Evolutionary conservation across 345 rosid genomes (phyloP).

Genomic region (Psidium friedrichsthalianum): DNA sequence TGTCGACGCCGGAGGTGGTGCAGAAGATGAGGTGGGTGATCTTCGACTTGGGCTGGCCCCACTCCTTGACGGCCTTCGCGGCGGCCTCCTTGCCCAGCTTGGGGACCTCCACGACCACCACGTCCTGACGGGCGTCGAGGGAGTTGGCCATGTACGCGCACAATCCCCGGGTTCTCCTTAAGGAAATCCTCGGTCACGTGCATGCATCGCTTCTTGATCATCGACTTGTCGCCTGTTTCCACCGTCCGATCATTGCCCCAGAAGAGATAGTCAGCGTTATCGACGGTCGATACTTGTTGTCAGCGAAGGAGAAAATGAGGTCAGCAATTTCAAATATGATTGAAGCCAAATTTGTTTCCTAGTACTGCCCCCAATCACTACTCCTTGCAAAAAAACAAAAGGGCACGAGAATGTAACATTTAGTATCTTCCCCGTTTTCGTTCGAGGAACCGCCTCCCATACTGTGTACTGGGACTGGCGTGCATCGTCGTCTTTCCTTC

Average conservation of each 20-base stretch:
- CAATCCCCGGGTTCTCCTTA: constrained; percentile 46
- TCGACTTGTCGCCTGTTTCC: constrained; percentile 55
- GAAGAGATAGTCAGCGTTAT: not conserved
- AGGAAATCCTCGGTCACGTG: constrained; percentile 55
- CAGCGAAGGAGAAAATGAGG: not conserved
- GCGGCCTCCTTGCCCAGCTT: constrained; percentile 80
- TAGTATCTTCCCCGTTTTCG: not conserved
- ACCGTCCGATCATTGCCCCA: not conserved
- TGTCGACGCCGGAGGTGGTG: too few relatives aligned
- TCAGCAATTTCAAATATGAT: not conserved
- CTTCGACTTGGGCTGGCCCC: constrained; percentile 59
- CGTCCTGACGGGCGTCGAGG: constrained; percentile 59
- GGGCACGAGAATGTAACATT: not conserved
- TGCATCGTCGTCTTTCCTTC: not conserved
- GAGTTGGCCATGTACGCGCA: constrained; percentile 70
- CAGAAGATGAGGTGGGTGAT: too few relatives aligned
- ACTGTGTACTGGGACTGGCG: not conserved
- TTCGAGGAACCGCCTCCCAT: not conserved
- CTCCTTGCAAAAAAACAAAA: not conserved
- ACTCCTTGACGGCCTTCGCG: constrained; percentile 57
- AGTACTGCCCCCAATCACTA: not conserved
- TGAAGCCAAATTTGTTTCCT: not conserved
- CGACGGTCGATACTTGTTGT: not conserved
- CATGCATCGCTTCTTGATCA: constrained; percentile 56
- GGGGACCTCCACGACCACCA: constrained; percentile 73